phyloP scores from a whole-genome alignment of 257 asterid species.

The Verbascum thapsus region DNA sequence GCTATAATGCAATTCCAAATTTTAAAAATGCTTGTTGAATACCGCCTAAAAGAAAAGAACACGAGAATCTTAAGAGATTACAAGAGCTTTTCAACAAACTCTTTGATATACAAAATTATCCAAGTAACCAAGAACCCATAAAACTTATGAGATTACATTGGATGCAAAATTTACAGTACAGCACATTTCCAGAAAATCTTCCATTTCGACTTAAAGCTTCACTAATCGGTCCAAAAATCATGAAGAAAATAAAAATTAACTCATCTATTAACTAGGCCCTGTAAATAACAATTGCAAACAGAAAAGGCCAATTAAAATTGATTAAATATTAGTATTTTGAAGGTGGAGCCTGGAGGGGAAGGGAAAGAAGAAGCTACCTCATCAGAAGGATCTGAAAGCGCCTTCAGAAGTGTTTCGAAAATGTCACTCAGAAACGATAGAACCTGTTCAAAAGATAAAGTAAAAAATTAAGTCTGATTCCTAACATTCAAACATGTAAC shows the following conservation, averaged over 20 bases:
- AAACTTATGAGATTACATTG: neutral
- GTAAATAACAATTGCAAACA: neutral
- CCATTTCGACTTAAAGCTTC: too few relatives aligned
- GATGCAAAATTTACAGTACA: neutral
- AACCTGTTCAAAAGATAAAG: conserved; percentile 59
- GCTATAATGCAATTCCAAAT: neutral
- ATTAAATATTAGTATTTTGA: conserved; percentile 2
- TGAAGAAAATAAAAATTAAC: too few relatives aligned
- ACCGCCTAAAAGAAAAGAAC: neutral
- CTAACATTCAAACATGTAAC: conserved; percentile 13
- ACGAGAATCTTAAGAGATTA: neutral
- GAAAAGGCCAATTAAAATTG: neutral
- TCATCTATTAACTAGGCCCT: too few relatives aligned
- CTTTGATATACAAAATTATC: neutral
- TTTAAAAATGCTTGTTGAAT: neutral
- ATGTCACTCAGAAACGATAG: conserved; percentile 73
- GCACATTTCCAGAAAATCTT: neutral
- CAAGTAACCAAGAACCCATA: neutral
- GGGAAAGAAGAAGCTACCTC: conserved; percentile 66
- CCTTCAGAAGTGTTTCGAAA: conserved; percentile 84
- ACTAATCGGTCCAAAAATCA: too few relatives aligned
- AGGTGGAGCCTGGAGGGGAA: conserved; percentile 17
- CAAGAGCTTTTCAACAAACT: neutral
- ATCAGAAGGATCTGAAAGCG: conserved; percentile 95
- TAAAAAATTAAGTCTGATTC: conserved; percentile 12